Evolutionary conservation across 129 eudicot genomes (phyloP).

Genomic region (Heracleum sosnowskyi): DNA sequence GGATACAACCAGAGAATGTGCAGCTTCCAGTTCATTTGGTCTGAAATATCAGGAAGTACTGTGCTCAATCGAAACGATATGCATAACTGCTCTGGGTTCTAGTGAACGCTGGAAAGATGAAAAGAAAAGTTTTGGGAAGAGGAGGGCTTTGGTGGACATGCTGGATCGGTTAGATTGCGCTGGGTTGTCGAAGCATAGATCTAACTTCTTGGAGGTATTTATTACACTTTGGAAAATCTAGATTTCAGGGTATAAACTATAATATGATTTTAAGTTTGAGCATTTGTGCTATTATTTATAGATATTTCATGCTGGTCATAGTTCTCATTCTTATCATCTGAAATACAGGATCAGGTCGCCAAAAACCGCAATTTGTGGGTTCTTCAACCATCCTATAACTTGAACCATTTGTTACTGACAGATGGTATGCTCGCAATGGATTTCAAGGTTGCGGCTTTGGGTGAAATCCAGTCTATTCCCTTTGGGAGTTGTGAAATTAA

Average conservation of each 20-base stretch:
- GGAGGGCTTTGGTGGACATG: conserved; percentile 63
- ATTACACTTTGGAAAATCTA: not conserved
- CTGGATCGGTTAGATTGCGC: conserved; percentile 52
- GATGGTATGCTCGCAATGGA: conserved; percentile 29
- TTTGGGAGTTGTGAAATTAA: conserved; percentile 29
- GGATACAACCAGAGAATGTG: conserved; percentile 20
- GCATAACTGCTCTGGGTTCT: conserved; percentile 29
- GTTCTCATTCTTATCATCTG: not conserved
- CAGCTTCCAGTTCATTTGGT: conserved; percentile 29
- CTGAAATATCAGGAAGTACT: conserved; percentile 33
- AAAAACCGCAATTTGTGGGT: conserved; percentile 37
- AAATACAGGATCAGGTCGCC: conserved; percentile 35
- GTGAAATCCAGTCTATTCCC: conserved; percentile 19
- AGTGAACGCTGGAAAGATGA: conserved; percentile 63
- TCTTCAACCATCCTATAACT: conserved; percentile 64
- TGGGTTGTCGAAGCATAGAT: conserved; percentile 70
- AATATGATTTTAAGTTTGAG: not conserved
- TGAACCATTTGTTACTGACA: conserved; percentile 68
- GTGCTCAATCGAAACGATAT: conserved; percentile 41
- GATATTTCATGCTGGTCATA: conserved; percentile 9
- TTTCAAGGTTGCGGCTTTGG: conserved; percentile 13
- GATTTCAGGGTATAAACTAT: not conserved
- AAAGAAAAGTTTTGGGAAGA: conserved; percentile 46
- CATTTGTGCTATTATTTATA: no score
- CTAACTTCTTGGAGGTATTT: conserved; percentile 42